These are phyloP conservation scores for Cyberlindnera mycetangii DNA, from an alignment of 805 yeast genomes.

Conservation along the genomic window DNA sequence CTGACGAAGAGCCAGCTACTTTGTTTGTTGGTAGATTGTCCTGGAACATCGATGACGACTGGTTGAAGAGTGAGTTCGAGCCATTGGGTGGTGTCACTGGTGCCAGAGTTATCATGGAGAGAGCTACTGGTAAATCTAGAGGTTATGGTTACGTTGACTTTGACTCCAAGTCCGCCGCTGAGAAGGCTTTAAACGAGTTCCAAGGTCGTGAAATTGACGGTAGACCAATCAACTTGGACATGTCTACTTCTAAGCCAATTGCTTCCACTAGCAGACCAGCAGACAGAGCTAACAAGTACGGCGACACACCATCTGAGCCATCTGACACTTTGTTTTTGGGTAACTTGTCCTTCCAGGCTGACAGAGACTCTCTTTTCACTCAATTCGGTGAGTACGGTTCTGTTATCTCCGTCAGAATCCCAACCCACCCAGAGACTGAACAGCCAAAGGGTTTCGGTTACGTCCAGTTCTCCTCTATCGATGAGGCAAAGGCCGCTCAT, in stretches of 20 bases:
- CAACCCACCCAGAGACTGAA: slow-evolving; percentile 98
- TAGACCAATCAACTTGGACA: slow-evolving; percentile 90
- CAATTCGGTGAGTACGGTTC: slow-evolving; percentile 76
- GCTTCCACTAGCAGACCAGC: slow-evolving; percentile 47
- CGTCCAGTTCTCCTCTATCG: slow-evolving; percentile 84
- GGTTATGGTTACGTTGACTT: slow-evolving; percentile 99
- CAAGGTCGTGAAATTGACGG: slow-evolving; percentile 97
- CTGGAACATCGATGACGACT: slow-evolving; percentile 94
- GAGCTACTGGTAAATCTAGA: slow-evolving; percentile 88
- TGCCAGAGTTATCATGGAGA: slow-evolving; percentile 94
- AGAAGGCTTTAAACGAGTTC: slow-evolving; percentile 77
- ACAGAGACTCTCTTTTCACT: slow-evolving; percentile 73
- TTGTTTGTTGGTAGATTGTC: slow-evolving; percentile 96
- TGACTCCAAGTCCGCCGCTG: slow-evolving; percentile 70
- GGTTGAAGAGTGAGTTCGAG: slow-evolving; percentile 87
- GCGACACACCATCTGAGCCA: slow-evolving; percentile 89
- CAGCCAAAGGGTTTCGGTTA: slow-evolving; percentile 99
- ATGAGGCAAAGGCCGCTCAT: slow-evolving; percentile 86
- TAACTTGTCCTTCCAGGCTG: slow-evolving; percentile 88
- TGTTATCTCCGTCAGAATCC: slow-evolving; percentile 87
- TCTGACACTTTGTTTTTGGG: slow-evolving; percentile 96
- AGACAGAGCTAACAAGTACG: slow-evolving; percentile 85
- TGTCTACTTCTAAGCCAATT: slow-evolving; percentile 81
- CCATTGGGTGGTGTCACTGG: slow-evolving; percentile 73
- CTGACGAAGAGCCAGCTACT: slow-evolving; percentile 70